Base-by-base conservation (phyloP, 2,329 filamentous ascomycete genomes). In the Lachnellula willkommii region DNA sequence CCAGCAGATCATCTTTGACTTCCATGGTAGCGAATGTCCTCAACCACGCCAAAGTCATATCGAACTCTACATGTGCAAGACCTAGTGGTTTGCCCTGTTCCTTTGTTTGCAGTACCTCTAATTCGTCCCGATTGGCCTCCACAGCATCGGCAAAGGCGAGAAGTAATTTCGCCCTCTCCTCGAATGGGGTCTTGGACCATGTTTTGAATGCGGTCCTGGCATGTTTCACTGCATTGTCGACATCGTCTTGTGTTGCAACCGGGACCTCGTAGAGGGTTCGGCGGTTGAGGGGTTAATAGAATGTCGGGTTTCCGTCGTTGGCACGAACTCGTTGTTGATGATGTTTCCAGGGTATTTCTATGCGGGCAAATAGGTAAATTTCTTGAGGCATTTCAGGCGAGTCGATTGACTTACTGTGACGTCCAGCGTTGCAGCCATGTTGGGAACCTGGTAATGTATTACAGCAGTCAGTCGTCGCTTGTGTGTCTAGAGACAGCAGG, bases 1-100 rank as follows among this genome's bases (percentile, higher is more conserved):
- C 46, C 9, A 54, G 37, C 5, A 54, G n/a, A 20, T 50, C 53
- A 11, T 54, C 53, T 36, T 54, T 50, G 17, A 54, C 22, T 42
- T 54, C 35, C 48, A 53, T 52, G 17, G 50, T 53, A 15, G 54
- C 17, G 40, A 45, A 45, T 15, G 40, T 22, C 15, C 49, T 37
- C 20, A 60, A 35, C 59, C 52, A 54, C 3, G 26, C 37, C 3
- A 62, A 2, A 6, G 51, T 47, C 35, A 54, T 58, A 3, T 59
- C 46, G 50, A 61, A 52, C 45, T 60, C 60, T 11, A 40, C 50
- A 20, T 55, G 47, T 14, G 61, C 60, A 14, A 60, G 49, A 8
- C 43, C 43, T 54, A 73, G 67, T 8, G 78, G 78, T 64, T 81
- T 80, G 14, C 79, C 78, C 24, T 76, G 77, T 65, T 80, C 78